These are phyloP conservation scores for Sporobolomyces pararoseus DNA, from an alignment of 768 basidiomycete species.

Conservation along the genomic window DNA sequence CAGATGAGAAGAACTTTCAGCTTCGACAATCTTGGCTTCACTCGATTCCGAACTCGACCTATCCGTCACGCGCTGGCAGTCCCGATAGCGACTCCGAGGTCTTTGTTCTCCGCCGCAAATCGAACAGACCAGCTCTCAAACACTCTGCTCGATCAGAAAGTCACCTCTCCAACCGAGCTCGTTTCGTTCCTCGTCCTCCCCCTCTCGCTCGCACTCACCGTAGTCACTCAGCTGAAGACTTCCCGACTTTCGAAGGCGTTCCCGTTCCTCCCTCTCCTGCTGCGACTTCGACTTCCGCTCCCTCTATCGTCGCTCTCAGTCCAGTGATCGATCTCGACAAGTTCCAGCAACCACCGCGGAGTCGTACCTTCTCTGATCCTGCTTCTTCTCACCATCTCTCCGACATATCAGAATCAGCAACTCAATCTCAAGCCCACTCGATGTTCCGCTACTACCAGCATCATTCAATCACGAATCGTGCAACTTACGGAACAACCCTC, in stretches of 20 bases:
- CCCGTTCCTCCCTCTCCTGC: neutral
- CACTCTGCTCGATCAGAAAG: conserved; percentile 19
- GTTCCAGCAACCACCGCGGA: neutral
- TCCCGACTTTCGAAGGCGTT: neutral
- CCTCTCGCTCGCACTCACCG: conserved; percentile 3
- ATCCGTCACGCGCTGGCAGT: neutral
- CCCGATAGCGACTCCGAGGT: conserved; percentile 3
- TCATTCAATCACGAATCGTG: neutral
- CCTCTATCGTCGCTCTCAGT: neutral
- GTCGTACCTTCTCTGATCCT: neutral
- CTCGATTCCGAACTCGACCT: neutral
- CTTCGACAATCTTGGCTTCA: neutral
- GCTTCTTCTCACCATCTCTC: neutral
- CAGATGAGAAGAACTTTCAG: neutral
- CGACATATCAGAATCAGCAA: neutral
- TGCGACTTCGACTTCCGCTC: neutral
- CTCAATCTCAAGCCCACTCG: neutral
- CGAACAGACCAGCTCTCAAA: conserved; percentile 10
- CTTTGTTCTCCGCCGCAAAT: conserved; percentile 1
- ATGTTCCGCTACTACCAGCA: conserved; percentile 8
- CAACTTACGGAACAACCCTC: neutral
- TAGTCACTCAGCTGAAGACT: conserved; percentile 13
- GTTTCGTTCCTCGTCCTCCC: neutral
- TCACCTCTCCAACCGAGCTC: conserved; percentile 3
- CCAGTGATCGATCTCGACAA: neutral